phyloP scores from a whole-genome alignment of 2,329 filamentous ascomycete genomes.

The Monosporascus sp. region DNA sequence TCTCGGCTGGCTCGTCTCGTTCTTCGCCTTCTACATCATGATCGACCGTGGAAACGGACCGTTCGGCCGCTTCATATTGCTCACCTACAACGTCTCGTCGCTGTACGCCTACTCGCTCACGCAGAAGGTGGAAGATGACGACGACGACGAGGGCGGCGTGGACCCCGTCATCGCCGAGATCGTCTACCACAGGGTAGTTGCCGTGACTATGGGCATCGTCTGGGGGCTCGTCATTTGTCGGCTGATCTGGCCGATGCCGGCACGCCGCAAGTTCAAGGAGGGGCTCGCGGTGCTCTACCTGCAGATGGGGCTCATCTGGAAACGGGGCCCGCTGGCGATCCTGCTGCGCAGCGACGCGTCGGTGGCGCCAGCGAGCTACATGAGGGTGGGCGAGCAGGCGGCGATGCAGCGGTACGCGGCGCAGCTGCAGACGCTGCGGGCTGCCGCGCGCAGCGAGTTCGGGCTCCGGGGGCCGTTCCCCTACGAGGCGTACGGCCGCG shows the following conservation, averaged over 20 bases:
- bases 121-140: constrained; percentile 70
- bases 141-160: constrained; percentile 83
- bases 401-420: constrained; percentile 76
- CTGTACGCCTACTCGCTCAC: constrained; percentile 91
- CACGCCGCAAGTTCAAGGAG: constrained; percentile 80
- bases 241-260: constrained; percentile 89
- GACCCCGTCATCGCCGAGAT: constrained; percentile 85
- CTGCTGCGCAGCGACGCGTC: constrained; percentile 54
- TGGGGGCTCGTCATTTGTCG: constrained; percentile 92
- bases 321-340: constrained; percentile 77
- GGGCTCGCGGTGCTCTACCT: constrained; percentile 88
- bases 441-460: constrained; percentile 76
- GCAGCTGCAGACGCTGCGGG: constrained; percentile 68
- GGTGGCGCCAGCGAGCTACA: constrained; percentile 56
- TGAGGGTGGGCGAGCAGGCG: constrained; percentile 82
- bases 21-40: constrained; percentile 87
- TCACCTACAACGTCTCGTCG: constrained; percentile 93
- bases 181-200: constrained; percentile 77
- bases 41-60: constrained; percentile 78
- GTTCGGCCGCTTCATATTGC: constrained; percentile 85
- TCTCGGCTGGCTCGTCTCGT: constrained; percentile 74
- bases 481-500: constrained; percentile 62
- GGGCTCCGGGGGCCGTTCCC: constrained; percentile 86
- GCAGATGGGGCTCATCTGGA: constrained; percentile 94
- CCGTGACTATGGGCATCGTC: constrained; percentile 79